phyloP scores from a whole-genome alignment of 2,329 filamentous ascomycete species.

The Monosporascus sp. region DNA sequence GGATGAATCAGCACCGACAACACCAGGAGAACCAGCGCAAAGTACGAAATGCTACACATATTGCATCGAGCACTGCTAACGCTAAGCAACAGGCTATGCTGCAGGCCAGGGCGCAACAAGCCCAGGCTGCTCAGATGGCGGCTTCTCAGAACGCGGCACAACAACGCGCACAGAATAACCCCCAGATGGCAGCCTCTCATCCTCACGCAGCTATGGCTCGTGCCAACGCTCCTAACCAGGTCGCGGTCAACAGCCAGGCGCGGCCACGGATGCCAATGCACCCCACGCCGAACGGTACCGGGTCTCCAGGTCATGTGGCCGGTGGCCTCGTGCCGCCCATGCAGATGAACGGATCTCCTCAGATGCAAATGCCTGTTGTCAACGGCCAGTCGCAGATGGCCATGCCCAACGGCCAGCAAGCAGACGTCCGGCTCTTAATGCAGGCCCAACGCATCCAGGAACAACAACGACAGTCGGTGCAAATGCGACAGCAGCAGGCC shows the following conservation, averaged over 20 bases:
- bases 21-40: constrained; percentile 52
- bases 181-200: constrained; percentile 27
- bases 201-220: constrained; percentile 33
- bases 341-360: constrained; percentile 61
- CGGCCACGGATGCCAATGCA: constrained; percentile 52
- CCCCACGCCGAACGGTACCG: constrained; percentile 45
- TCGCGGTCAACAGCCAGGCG: constrained; percentile 41
- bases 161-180: constrained; percentile 31
- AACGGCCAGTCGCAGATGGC: constrained; percentile 58
- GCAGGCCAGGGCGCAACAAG: constrained; percentile 42
- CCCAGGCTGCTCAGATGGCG: constrained; percentile 41
- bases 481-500: constrained; percentile 38
- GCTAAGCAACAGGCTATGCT: constrained; percentile 32
- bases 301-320: constrained; percentile 43
- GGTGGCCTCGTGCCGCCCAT: constrained; percentile 49
- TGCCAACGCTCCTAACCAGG: constrained; percentile 39
- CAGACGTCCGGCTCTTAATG: constrained; percentile 53
- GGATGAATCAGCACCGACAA: constrained; percentile 48
- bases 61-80: constrained; percentile 21
- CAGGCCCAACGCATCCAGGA: constrained; percentile 65
- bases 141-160: constrained; percentile 34
- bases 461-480: constrained; percentile 52
- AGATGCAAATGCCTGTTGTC: constrained; percentile 63
- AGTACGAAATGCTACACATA: constrained; percentile 36
- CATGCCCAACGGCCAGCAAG: constrained; percentile 35